A percentile compares a stretch with the other conserved stretches of the same genome.
These are phyloP conservation scores for Gracilaria domingensis DNA, from an alignment of 23 red algal species.

Conservation along the genomic window DNA sequence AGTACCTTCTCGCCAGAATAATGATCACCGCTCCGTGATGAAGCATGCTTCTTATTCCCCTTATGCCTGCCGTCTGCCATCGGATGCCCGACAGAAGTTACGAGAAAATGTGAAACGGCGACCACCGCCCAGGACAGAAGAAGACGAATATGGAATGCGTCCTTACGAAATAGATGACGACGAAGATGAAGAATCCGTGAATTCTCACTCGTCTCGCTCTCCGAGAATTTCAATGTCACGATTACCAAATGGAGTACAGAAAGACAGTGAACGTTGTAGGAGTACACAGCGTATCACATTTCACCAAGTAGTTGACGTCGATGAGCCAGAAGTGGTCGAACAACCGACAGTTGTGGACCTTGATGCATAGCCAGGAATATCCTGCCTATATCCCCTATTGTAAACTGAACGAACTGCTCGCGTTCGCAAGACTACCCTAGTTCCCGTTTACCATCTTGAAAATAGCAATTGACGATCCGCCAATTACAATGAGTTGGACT, in stretches of 20 bases:
- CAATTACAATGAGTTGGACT: no score
- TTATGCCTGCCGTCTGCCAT: background rate
- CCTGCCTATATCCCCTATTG: background rate
- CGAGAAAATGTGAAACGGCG: conserved; percentile 32
- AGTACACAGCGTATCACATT: conserved; percentile 13
- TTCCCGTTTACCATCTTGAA: no score
- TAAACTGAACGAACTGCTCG: background rate
- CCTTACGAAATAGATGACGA: conserved; percentile 23
- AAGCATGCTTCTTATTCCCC: conserved; percentile 23
- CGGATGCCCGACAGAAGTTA: conserved; percentile 20
- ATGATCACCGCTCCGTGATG: background rate
- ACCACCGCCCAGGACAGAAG: background rate
- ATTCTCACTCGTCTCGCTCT: conserved; percentile 13
- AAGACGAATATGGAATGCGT: background rate
- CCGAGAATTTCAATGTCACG: background rate
- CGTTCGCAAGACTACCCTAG: background rate
- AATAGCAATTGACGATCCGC: no score
- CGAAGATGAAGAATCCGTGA: background rate
- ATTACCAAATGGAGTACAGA: background rate
- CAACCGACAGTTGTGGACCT: conserved; percentile 23
- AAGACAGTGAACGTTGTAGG: background rate
- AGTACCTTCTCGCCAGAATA: background rate
- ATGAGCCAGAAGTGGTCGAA: conserved; percentile 18
- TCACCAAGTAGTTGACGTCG: conserved; percentile 22
- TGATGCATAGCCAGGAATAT: background rate